Base-by-base conservation (phyloP, 768 basidiomycete species). In the Boletus vermiculosoides region DNA sequence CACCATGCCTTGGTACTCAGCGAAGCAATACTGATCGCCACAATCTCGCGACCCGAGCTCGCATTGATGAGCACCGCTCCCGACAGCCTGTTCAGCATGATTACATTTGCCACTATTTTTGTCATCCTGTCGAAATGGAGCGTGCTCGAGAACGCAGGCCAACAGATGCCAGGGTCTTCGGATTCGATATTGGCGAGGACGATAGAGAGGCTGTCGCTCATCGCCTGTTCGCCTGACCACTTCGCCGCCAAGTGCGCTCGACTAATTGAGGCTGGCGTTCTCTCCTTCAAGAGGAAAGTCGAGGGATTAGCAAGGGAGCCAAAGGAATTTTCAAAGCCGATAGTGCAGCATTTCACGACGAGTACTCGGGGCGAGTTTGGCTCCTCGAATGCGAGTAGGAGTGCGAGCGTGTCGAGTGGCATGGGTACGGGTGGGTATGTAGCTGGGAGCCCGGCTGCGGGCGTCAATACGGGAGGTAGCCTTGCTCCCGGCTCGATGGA, bases 111-210 rank as follows among this genome's bases (percentile, higher is more conserved):
- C 41, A 75, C 79, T 6, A 70, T 77, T 2, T 78, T 72, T 47
- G 56, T 81, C 48, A 71, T 80, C 49, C 66, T 76, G 12, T 71
- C 73, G 41, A 81, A 80, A 62, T 78, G 78, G 64, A 72, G 66
- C 45, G 66, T 77, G 25, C 56, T 71, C 25, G 74, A 80, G 55
- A 65, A 72, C 25, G 59, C 61, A 0, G 68, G 70, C 10, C 64
- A 69, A 39, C 72, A 71, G 16, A 63, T 79, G 36, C 68, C 71
- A 0, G 76, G 75, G 7, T 71, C 73, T n/a, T 74, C 71, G 47
- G 76, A 77, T 57, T 59, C 66, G 11, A 66, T 79, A 41, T 57
- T 80, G 49, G 56, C 65, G 7, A 73, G 61, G 61, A 68, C 66
- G 0, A 67, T 76, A n/a, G 73, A 74, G 48, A 72, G 69, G 31